Conservation (phyloP, 2,329 filamentous ascomycete genomes). For the Chalara sp. region DNA sequence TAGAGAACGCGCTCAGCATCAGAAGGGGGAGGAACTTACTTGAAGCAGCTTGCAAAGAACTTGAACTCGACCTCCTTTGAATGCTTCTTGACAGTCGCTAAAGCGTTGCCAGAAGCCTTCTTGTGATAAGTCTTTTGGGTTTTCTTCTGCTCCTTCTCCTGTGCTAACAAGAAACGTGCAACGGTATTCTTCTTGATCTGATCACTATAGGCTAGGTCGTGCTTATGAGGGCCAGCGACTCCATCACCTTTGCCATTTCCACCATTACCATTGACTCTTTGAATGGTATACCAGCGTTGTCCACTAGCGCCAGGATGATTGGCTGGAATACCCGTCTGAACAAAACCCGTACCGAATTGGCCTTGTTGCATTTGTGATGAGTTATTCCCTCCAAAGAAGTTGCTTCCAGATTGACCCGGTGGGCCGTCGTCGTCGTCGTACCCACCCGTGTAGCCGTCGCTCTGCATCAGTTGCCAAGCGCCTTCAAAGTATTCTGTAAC, state of each 20-base stretch:
- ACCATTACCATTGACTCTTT: conserved; percentile 71
- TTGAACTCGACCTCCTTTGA: conserved; percentile 65
- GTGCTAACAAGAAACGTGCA: conserved; percentile 56
- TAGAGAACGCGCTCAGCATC: conserved; percentile 8
- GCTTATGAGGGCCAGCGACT: conserved; percentile 66
- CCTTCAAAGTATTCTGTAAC: conserved; percentile 72
- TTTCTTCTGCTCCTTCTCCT: conserved; percentile 60
- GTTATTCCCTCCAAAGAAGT: conserved; percentile 25
- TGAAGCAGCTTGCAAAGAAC: conserved; percentile 78
- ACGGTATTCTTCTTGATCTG: conserved; percentile 78
- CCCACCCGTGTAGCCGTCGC: conserved; percentile 11
- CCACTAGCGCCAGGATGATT: conserved; percentile 41
- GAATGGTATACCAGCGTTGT: conserved; percentile 64
- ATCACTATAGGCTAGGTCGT: conserved; percentile 66
- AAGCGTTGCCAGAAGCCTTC: conserved; percentile 65
- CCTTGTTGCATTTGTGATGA: conserved; percentile 16
- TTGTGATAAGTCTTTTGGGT: conserved; percentile 60
- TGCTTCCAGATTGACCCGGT: conserved; percentile 19
- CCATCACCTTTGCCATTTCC: conserved; percentile 66
- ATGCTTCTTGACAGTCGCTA: conserved; percentile 63
- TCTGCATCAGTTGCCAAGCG: conserved; percentile 25
- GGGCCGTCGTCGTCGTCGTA: conserved; percentile 24
- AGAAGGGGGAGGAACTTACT: conserved; percentile 41
- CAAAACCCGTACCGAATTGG: conserved; percentile 36
- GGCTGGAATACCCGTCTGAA: conserved; percentile 28